phyloP scores from a whole-genome alignment of 805 yeast genomes.

The Saccharomycopsis babjevae region DNA sequence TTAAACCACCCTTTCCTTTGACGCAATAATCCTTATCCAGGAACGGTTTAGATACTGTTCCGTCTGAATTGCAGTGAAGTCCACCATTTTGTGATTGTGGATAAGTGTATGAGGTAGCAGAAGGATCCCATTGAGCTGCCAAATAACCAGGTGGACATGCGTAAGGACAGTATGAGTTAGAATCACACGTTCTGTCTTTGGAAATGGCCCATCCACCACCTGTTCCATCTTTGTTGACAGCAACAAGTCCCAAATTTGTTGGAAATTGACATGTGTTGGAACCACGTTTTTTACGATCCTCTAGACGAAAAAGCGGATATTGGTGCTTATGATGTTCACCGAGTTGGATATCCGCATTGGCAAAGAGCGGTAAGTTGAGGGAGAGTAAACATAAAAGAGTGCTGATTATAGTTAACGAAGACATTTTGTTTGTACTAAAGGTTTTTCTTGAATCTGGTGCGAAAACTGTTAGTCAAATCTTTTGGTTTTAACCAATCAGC shows the following conservation, averaged over 20 bases:
- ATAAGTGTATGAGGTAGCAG: slow-evolving; percentile 59
- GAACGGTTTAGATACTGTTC: slow-evolving; percentile 54
- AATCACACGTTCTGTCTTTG: slow-evolving; percentile 58
- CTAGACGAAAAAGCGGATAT: slow-evolving; percentile 12
- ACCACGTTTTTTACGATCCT: slow-evolving; percentile 18
- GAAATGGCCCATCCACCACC: slow-evolving; percentile 87
- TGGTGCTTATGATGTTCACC: slow-evolving; percentile 22
- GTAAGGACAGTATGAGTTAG: slow-evolving; percentile 82
- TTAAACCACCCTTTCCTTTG: slow-evolving; percentile 70
- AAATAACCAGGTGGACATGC: slow-evolving; percentile 86
- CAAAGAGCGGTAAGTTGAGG: neutral
- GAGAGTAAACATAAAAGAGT: slow-evolving; percentile 1
- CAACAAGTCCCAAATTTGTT: slow-evolving; percentile 51
- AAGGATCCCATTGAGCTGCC: slow-evolving; percentile 83
- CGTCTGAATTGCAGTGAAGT: slow-evolving; percentile 61
- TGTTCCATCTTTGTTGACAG: slow-evolving; percentile 44
- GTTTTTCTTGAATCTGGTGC: too few relatives aligned
- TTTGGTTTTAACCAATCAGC: too few relatives aligned
- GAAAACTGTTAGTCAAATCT: too few relatives aligned
- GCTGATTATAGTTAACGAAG: neutral
- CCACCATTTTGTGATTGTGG: slow-evolving; percentile 83
- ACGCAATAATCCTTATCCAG: slow-evolving; percentile 52
- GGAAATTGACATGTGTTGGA: slow-evolving; percentile 60
- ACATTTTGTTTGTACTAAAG: too few relatives aligned
- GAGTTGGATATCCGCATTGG: slow-evolving; percentile 21